Evolutionary conservation across 495 filamentous ascomycete genomes (phyloP), one percentile per base, ranked within the genome.

Genomic region (Melanomma pulvis-pyrius): DNA sequence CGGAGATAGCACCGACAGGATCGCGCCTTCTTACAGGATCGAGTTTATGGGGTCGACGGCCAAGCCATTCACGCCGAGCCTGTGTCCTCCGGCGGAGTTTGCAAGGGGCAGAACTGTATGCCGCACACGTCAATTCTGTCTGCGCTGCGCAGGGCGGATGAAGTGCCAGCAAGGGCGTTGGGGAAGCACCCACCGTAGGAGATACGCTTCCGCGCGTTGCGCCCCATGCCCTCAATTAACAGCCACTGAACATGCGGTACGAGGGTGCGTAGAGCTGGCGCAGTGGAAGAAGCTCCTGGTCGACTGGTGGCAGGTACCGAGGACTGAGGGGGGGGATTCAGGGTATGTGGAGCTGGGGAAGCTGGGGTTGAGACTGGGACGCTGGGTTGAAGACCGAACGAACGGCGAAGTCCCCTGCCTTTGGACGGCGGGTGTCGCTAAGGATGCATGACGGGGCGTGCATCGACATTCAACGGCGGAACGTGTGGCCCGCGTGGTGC

Each of bases 1-100:
- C 44, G 44, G 55, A 52, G 53, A 41, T 46, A 48, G 15, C 26
- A 44, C 13, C 26, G 12, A 34, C n/a, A 47, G 53, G 25, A 21
- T 39, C n/a, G 59, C 61, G 44, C 44, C 36, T 25, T 17, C 52
- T 71, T 78, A 97, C 92, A 98, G 83, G 62, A 97, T 93, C 44
- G 89, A 89, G 76, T 91, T 88, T 58, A 90, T 84, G 63, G 82
- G 81, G 78, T 98, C 96, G 34, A 97, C 86, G 48, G 92, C 89
- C 69, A 98, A 83, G 64, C 93, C 92, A 78, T 97, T 97, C 59
- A 98, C 92, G 59, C 94, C 94, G 55, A 98, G 82, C 71, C 93
- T 86, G 80, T 98, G 94, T 59, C 93, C 93, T 59, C 90, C 91
- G 19, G 90, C 87, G 46, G 92, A 91, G 79, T 96, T 91, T 64